Base-by-base conservation (phyloP, 2,329 filamentous ascomycete species). In the Polytolypa hystricis region DNA sequence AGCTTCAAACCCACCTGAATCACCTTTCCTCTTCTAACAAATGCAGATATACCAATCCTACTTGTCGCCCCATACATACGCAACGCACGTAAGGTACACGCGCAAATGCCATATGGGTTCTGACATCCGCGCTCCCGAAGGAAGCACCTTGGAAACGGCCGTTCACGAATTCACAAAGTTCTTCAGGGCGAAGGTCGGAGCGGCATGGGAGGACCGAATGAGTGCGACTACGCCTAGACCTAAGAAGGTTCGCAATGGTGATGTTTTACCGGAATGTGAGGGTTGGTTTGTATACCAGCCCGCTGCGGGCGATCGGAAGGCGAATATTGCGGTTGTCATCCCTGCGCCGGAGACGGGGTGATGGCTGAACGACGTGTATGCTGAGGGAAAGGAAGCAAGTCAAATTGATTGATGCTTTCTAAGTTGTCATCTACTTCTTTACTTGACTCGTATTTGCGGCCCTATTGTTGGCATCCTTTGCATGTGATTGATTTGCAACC, bases 1-100 rank as follows among this genome's bases (percentile, higher is more conserved):
- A n/a, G n/a, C n/a, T n/a, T n/a, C n/a, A n/a, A n/a, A n/a, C n/a
- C n/a, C n/a, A n/a, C n/a, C n/a, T n/a, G n/a, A n/a, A n/a, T n/a
- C n/a, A n/a, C n/a, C n/a, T n/a, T n/a, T n/a, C n/a, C n/a, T n/a
- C n/a, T n/a, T n/a, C n/a, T n/a, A n/a, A n/a, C n/a, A n/a, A 32
- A 39, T 52, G 19, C 43, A 85, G 79, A 65, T 87, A 34, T 83
- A 76, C 60, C 74, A 84, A 54, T 80, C 77, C 4, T 67, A 74
- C 41, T 61, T 67, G 8, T 57, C 60, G 10, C 79, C 79, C 0
- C 64, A 62, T 40, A 67, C 72, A 0, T 86, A 84, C 58, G 71
- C 69, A 45, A 72, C 74, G 30, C 71, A 71, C 5, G 68, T 66
- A 31, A 73, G 72, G 37, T 61, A 62, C 39, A 57, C 48, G 19